Evolutionary conservation across 768 basidiomycete genomes (phyloP).

Genomic region (Mycena vulgaris): DNA sequence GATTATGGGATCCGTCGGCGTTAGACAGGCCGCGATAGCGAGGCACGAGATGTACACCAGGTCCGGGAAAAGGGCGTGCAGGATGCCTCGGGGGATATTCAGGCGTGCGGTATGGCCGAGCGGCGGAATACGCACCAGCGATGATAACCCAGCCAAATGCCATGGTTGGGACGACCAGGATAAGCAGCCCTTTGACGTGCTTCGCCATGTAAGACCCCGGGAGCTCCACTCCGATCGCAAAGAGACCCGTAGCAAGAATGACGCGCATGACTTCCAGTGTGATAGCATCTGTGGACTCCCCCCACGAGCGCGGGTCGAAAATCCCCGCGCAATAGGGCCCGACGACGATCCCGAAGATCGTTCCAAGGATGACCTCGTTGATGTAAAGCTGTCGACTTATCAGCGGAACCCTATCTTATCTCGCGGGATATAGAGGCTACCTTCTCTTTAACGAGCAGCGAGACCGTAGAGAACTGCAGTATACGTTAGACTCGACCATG

Average conservation of each 20-base stretch:
- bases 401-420: not conserved
- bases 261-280: constrained; percentile 91
- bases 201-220: constrained; percentile 87
- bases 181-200: constrained; percentile 79
- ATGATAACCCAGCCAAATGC: constrained; percentile 86
- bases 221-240: constrained; percentile 95
- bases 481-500: not conserved
- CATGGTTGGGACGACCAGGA: constrained; percentile 90
- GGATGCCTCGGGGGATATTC: too few relatives aligned
- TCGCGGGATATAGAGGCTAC: constrained; percentile 51
- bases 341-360: constrained; percentile 74
- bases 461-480: constrained; percentile 85
- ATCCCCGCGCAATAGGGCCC: constrained; percentile 81
- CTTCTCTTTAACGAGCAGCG: constrained; percentile 86
- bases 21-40: constrained; percentile 91
- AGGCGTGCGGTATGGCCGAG: too few relatives aligned
- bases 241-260: constrained; percentile 89
- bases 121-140: not conserved
- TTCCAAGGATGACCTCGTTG: constrained; percentile 95
- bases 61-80: constrained; percentile 80
- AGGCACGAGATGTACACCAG: constrained; percentile 83
- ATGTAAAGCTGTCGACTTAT: constrained; percentile 74
- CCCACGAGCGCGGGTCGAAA: constrained; percentile 88
- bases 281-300: constrained; percentile 66
- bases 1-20: constrained; percentile 96